A percentile compares a stretch with the other conserved stretches of the same genome.
Conservation (phyloP, 768 basidiomycete species). For the Termitomyces sp. region DNA sequence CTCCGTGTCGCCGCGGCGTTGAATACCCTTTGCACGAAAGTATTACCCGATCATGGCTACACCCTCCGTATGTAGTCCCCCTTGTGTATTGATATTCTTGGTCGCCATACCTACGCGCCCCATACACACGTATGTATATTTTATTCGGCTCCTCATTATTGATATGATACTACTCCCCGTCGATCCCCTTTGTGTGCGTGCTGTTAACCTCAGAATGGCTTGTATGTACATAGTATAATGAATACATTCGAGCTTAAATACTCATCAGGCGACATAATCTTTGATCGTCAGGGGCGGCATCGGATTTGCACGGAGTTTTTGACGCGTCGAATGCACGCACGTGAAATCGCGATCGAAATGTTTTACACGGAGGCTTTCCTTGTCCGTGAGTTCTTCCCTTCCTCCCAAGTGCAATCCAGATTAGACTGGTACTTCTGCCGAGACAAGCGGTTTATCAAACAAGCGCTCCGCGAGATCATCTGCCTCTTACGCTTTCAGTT, state of each 20-base stretch:
- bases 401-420: neutral
- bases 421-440: neutral
- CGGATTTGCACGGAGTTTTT: neutral
- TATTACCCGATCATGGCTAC: conserved; percentile 3
- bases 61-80: neutral
- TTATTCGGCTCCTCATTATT: neutral
- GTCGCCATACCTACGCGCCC: conserved; percentile 1
- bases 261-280: neutral
- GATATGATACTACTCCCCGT: neutral
- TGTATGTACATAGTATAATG: neutral
- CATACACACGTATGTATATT: conserved; percentile 3
- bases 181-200: neutral
- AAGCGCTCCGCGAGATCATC: neutral
- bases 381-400: neutral
- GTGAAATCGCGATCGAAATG: neutral
- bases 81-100: conserved; percentile 17
- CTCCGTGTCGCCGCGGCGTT: conserved; percentile 13
- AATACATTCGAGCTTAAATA: neutral
- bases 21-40: conserved; percentile 13
- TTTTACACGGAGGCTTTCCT: neutral
- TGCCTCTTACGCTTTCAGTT: neutral
- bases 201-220: conserved; percentile 6
- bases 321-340: neutral
- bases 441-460: neutral
- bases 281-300: neutral